phyloP scores from a whole-genome alignment of 768 basidiomycete genomes.

The Cystoderma amianthinum region DNA sequence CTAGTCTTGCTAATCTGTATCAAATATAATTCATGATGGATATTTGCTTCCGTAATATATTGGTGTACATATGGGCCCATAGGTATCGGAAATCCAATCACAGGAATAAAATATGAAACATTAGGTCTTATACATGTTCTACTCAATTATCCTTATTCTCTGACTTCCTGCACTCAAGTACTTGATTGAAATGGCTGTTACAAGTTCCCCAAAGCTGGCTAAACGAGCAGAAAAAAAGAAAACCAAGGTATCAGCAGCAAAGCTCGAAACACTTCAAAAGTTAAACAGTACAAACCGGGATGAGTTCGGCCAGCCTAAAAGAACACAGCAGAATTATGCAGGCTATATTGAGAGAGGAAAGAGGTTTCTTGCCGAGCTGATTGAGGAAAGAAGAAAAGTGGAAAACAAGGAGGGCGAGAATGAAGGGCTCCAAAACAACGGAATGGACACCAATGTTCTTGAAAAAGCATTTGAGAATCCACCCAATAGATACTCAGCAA shows the following conservation, averaged over 20 bases:
- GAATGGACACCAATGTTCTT: conserved; percentile 12
- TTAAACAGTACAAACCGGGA: conserved; percentile 2
- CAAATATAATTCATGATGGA: background rate
- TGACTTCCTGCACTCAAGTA: background rate
- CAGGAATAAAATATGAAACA: background rate
- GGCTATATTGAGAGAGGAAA: conserved; percentile 10
- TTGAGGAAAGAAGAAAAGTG: no score
- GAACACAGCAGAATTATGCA: conserved; percentile 7
- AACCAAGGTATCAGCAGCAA: background rate
- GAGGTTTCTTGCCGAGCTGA: conserved; percentile 9
- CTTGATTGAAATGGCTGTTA: background rate
- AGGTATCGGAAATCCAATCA: background rate
- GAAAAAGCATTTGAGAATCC: conserved; percentile 16
- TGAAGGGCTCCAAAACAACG: conserved; percentile 5
- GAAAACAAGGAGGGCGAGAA: background rate
- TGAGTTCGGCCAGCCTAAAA: conserved; percentile 3
- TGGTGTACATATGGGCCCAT: background rate
- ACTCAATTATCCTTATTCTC: background rate
- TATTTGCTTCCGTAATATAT: background rate
- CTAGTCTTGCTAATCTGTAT: background rate
- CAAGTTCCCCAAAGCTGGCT: background rate
- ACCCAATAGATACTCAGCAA: conserved; percentile 18
- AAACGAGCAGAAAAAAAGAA: background rate
- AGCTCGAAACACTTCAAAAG: background rate
- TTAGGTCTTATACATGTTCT: no score